phyloP scores from a whole-genome alignment of 1,284 basidiomycete genomes.

The Microbotryum silenes-acaulis region DNA sequence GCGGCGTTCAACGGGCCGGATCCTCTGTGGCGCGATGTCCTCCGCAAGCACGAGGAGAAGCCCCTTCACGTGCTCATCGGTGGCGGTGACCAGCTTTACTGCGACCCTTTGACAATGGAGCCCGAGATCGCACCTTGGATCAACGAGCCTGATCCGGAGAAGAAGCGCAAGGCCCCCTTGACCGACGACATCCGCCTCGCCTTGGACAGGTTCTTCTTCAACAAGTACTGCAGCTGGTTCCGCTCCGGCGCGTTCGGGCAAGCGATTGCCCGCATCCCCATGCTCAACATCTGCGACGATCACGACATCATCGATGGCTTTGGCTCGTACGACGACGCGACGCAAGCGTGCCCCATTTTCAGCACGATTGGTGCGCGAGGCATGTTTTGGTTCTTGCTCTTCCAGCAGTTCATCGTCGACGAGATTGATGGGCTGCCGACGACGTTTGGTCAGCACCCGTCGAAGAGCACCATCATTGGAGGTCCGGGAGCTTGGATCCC shows the following conservation, averaged over 20 bases:
- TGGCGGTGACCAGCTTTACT: conserved; percentile 41
- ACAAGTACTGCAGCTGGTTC: conserved; percentile 52
- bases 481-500: conserved; percentile 65
- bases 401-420: conserved; percentile 53
- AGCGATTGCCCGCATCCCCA: conserved; percentile 74
- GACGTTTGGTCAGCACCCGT: conserved; percentile 43
- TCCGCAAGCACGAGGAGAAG: conserved; percentile 64
- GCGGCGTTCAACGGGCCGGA: conserved; percentile 41
- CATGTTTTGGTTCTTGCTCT: conserved; percentile 84
- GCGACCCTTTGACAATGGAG: conserved; percentile 45
- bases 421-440: conserved; percentile 60
- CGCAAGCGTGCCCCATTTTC: conserved; percentile 72
- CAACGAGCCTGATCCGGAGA: conserved; percentile 54
- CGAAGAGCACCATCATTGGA: conserved; percentile 54
- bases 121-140: conserved; percentile 67
- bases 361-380: conserved; percentile 35
- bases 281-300: conserved; percentile 60
- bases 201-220: conserved; percentile 75
- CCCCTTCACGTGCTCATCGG: conserved; percentile 39
- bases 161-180: conserved; percentile 54
- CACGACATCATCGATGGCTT: conserved; percentile 42
- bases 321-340: conserved; percentile 68
- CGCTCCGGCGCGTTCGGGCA: conserved; percentile 82
- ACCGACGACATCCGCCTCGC: conserved; percentile 64
- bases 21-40: conserved; percentile 81